Evolutionary conservation across 371 early-diverging fungal genomes (phyloP), one percentile per base, ranked within the genome.

Genomic region (Mortierella sp.): DNA sequence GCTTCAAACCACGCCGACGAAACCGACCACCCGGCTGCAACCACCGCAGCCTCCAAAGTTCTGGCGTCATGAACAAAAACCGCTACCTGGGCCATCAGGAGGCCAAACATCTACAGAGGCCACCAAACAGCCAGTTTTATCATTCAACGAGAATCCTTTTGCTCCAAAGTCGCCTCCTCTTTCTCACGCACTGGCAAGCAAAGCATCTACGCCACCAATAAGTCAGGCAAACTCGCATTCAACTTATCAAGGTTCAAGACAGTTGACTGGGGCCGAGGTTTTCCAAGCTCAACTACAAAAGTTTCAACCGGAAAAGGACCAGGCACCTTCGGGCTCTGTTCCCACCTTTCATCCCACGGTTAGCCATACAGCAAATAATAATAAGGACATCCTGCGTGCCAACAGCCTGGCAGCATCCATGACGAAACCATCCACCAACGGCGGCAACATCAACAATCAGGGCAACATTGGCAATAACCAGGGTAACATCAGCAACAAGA

Each of bases 371-470:
- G 43, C 16, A 14, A 54, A 41, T 24, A 19, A 28, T 16, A 56
- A 24, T 18, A 48, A 27, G 41, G 53, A 69, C 48, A 34, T 63
- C 18, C 31, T 63, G n/a, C 58, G 63, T 26, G 64, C 70, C 31
- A 69, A 69, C 45, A 69, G 68, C 42, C 28, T 61, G 45, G 66
- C 65, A 41, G 60, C 61, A 0, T 48, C 59, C n/a, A n/a, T n/a
- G n/a, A n/a, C n/a, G n/a, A n/a, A n/a, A n/a, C n/a, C n/a, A n/a
- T 6, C 26, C 48, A 34, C 23, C 58, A 16, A 31, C 19, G 14
- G 63, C 43, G 9, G 27, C 54, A 21, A 1, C 13, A 53, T 16
- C 13, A 34, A 16, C 19, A n/a, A 26, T 18, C 13, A 41, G 13
- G 16, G 34, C 34, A 34, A 34, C 34, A 34, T 7, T 10, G 10